phyloP scores from a whole-genome alignment of 768 basidiomycete species.

The Dacryopinax spathularia region DNA sequence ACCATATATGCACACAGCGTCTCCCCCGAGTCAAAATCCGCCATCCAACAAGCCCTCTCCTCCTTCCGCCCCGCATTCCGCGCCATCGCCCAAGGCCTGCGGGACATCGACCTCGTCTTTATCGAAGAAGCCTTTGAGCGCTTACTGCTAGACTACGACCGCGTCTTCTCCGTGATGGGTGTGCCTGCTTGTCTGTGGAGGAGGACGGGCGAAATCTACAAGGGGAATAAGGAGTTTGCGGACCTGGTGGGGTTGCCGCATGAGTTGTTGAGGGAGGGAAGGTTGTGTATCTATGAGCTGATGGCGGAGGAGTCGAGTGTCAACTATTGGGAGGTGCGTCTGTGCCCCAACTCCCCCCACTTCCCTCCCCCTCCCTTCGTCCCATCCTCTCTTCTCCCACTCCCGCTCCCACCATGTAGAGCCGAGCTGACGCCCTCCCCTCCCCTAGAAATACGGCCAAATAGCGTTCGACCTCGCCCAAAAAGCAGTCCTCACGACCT shows the following conservation, averaged over 20 bases:
- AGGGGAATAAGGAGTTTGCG: conserved; percentile 91
- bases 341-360: background rate
- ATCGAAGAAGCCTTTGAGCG: conserved; percentile 98
- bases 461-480: conserved; percentile 85
- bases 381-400: background rate
- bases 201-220: conserved; percentile 95
- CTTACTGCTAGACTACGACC: conserved; percentile 85
- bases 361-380: background rate
- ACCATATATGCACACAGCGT: conserved; percentile 36
- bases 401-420: background rate
- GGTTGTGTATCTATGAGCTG: conserved; percentile 90
- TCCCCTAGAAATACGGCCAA: conserved; percentile 76
- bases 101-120: conserved; percentile 85
- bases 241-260: conserved; percentile 75
- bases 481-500: conserved; percentile 86
- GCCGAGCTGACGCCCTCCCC: background rate
- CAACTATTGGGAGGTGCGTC: conserved; percentile 85
- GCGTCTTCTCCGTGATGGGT: conserved; percentile 88
- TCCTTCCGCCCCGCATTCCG: conserved; percentile 75
- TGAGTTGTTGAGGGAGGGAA: conserved; percentile 82
- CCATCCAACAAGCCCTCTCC: conserved; percentile 79
- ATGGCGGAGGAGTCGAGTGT: conserved; percentile 97
- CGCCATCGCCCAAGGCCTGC: conserved; percentile 70
- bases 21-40: conserved; percentile 78
- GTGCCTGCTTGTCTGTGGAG: conserved; percentile 96